Conservation (phyloP, 2,329 filamentous ascomycete genomes). For the Fusarium sp. region DNA sequence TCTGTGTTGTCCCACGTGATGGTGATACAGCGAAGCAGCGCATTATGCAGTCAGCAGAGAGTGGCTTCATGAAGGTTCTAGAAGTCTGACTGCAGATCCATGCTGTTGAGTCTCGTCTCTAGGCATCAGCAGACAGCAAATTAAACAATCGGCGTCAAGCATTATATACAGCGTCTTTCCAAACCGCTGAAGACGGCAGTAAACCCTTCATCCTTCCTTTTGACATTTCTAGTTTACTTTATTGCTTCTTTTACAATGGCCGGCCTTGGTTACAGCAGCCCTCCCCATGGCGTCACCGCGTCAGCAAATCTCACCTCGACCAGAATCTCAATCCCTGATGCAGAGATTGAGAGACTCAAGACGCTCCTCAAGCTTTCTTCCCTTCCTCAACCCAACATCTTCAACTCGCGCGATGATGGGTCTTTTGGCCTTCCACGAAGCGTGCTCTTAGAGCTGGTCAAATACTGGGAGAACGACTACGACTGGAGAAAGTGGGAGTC, state of each 20-base stretch:
- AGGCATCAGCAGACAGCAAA: not conserved
- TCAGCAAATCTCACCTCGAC: constrained; percentile 25
- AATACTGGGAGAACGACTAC: constrained; percentile 7
- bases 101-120: not conserved
- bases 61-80: not conserved
- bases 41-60: no score
- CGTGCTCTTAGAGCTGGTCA: not conserved
- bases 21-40: no score
- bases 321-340: constrained; percentile 6
- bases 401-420: constrained; percentile 3
- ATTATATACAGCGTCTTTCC: no score
- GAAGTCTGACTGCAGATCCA: not conserved
- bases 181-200: not conserved
- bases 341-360: constrained; percentile 12
- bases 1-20: no score
- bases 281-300: not conserved
- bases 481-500: constrained; percentile 35
- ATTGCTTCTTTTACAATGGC: not conserved
- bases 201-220: no score
- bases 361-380: constrained; percentile 14
- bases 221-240: no score
- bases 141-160: not conserved
- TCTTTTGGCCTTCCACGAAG: constrained; percentile 2
- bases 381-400: not conserved
- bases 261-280: not conserved